Conservation (phyloP, 257 asterid species). For the Fraxinus cuspidata region DNA sequence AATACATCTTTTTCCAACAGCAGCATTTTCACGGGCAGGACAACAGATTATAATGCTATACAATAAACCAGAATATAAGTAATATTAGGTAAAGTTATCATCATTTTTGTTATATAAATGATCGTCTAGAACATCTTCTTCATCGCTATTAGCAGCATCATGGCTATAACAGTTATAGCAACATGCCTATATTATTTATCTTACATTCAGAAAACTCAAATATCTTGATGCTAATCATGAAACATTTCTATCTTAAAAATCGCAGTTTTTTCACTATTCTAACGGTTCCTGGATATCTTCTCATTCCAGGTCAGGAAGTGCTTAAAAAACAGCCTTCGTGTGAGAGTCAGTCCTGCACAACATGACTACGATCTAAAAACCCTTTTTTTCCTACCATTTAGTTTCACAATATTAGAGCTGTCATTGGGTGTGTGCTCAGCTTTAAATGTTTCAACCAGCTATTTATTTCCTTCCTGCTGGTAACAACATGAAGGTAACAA, state of each 20-base stretch:
- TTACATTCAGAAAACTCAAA: conserved; percentile 25
- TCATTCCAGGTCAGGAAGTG: conserved; percentile 29
- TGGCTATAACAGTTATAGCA: not conserved
- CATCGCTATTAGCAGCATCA: conserved; percentile 13
- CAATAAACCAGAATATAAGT: not conserved
- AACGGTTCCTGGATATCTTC: conserved; percentile 17
- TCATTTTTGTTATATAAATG: not conserved
- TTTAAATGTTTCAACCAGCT: not conserved
- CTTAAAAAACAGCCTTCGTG: conserved; percentile 34
- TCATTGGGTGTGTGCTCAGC: not conserved
- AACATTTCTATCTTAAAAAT: conserved; percentile 18
- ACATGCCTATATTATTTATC: conserved; percentile 24
- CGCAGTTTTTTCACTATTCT: conserved; percentile 19
- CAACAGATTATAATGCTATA: not conserved
- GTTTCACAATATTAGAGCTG: conserved; percentile 12
- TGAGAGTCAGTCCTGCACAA: conserved; percentile 33
- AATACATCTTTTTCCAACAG: not conserved
- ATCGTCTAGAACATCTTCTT: not conserved
- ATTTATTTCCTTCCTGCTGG: not conserved
- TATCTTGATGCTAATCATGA: conserved; percentile 10
- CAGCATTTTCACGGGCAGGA: not conserved
- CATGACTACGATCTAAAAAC: conserved; percentile 16
- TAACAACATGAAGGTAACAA: not conserved
- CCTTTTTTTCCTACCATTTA: conserved; percentile 5
- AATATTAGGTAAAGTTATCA: not conserved